phyloP scores from a whole-genome alignment of 805 yeast species.

The Suhomyces canberraensis region DNA sequence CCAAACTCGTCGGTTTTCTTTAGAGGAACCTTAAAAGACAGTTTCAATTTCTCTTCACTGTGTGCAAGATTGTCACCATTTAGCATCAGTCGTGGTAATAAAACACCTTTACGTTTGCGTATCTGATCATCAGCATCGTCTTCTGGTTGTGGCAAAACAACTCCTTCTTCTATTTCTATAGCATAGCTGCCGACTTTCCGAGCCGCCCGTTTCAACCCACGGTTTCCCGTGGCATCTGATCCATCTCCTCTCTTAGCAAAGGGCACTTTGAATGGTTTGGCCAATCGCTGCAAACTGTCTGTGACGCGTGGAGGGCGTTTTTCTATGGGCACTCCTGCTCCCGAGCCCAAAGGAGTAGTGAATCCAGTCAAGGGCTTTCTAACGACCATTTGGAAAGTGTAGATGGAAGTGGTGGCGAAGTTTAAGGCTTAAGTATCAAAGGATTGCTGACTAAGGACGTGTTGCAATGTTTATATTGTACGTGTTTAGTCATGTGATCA shows the following conservation, averaged over 20 bases:
- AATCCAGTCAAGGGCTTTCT: slow-evolving; percentile 37
- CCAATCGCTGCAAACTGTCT: slow-evolving; percentile 50
- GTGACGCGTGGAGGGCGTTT: slow-evolving; percentile 52
- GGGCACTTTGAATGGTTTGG: slow-evolving; percentile 71
- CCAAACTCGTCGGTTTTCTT: slow-evolving; percentile 29
- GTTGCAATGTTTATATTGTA: background rate
- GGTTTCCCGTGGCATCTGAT: background rate
- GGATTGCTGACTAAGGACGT: background rate
- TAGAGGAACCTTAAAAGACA: slow-evolving; percentile 63
- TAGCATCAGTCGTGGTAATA: slow-evolving; percentile 52
- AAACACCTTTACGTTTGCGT: slow-evolving; percentile 48
- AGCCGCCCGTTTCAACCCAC: slow-evolving; percentile 14
- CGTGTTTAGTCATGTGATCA: background rate
- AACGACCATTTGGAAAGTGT: slow-evolving; percentile 12
- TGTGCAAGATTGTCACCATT: slow-evolving; percentile 32
- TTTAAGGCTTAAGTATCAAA: background rate
- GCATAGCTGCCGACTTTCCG: slow-evolving; percentile 35
- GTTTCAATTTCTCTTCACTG: slow-evolving; percentile 35
- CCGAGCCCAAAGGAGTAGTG: slow-evolving; percentile 58
- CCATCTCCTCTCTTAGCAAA: slow-evolving; percentile 26
- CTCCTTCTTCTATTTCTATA: slow-evolving; percentile 17
- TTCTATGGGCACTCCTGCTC: slow-evolving; percentile 61
- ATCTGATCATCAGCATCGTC: slow-evolving; percentile 28
- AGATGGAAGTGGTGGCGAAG: background rate
- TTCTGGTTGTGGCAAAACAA: slow-evolving; percentile 3